Conservation (phyloP, 1,284 basidiomycete species). For the Pseudomicrostroma phylloplanum region DNA sequence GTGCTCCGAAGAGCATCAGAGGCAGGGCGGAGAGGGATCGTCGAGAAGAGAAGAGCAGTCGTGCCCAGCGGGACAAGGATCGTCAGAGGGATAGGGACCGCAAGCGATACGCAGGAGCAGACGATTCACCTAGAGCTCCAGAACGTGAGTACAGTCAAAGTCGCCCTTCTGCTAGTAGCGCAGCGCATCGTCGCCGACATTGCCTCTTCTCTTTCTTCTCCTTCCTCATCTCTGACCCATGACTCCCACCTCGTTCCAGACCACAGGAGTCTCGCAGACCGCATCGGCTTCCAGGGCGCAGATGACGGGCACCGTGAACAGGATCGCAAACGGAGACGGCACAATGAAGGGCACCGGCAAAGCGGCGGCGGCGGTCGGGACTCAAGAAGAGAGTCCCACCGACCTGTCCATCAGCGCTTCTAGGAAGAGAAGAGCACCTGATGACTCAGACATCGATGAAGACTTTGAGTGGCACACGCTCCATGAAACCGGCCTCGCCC, state of each 20-base stretch:
- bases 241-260: too few species aligned
- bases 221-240: too few species aligned
- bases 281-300: background rate
- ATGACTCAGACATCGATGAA: background rate
- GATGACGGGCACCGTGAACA: constrained; percentile 1
- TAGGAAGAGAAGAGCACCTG: background rate
- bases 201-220: too few species aligned
- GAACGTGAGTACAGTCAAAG: background rate
- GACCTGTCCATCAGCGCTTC: background rate
- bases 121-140: constrained; percentile 1
- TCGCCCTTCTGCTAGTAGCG: background rate
- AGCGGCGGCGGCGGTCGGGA: background rate
- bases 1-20: background rate
- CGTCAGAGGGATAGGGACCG: constrained; percentile 4
- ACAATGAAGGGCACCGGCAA: background rate
- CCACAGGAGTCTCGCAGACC: background rate
- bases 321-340: constrained; percentile 1
- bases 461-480: background rate
- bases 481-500: background rate
- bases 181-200: background rate
- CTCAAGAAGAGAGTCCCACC: background rate
- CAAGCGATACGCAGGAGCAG: background rate
- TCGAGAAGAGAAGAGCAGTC: background rate
- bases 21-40: background rate
- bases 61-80: background rate